A percentile compares a stretch with the other conserved stretches of the same genome.
phyloP scores from a whole-genome alignment of 371 early-diverging fungal genomes.

The Actinomortierella ambigua region DNA sequence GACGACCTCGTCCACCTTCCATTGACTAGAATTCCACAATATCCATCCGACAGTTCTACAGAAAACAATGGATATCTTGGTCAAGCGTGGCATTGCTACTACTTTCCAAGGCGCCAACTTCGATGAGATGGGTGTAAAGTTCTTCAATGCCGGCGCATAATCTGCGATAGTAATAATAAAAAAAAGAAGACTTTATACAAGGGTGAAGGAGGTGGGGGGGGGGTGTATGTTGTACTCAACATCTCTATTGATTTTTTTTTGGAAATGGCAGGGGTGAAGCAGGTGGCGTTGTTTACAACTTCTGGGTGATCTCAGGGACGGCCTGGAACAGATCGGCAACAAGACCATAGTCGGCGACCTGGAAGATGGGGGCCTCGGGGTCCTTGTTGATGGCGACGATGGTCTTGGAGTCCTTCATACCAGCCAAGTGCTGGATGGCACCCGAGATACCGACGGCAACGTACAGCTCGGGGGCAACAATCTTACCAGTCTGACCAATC shows the following conservation, averaged over 20 bases:
- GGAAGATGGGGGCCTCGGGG: constrained; percentile 98
- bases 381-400: constrained; percentile 99
- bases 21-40: constrained; percentile 71
- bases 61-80: constrained; percentile 78
- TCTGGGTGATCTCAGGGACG: constrained; percentile 93
- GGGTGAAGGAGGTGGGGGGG: too few relatives aligned
- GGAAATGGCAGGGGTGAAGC: too few relatives aligned
- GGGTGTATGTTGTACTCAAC: too few relatives aligned
- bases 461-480: constrained; percentile 93
- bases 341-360: constrained; percentile 96
- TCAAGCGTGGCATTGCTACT: constrained; percentile 80
- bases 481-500: constrained; percentile 98
- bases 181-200: too few relatives aligned
- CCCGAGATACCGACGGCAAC: constrained; percentile 96
- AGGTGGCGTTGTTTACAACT: constrained; percentile 55
- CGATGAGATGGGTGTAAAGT: constrained; percentile 87
- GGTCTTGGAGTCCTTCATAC: constrained; percentile 98
- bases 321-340: constrained; percentile 95
- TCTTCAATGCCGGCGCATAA: constrained; percentile 56
- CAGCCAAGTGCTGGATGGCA: constrained; percentile 97
- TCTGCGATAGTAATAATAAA: too few relatives aligned
- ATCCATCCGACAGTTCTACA: constrained; percentile 71
- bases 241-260: too few relatives aligned
- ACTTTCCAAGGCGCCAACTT: constrained; percentile 77
- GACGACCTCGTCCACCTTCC: background rate